Conservation (phyloP, 2,329 filamentous ascomycete genomes). For the Verticillium tricorpus region DNA sequence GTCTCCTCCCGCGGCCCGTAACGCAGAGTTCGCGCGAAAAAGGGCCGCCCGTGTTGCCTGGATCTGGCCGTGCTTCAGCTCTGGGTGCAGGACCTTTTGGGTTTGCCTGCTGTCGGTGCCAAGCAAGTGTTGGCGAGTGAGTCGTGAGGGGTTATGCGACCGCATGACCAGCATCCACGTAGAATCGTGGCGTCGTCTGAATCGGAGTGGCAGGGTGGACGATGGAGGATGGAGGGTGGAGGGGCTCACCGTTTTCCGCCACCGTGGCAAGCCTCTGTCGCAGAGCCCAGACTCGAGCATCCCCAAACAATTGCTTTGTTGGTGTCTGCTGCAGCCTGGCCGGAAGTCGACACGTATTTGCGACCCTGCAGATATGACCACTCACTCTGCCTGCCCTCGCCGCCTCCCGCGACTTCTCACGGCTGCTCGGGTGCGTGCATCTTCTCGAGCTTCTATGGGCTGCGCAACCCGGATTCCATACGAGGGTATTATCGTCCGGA, state of each 20-base stretch:
- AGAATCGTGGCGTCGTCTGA: background rate
- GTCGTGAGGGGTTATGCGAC: background rate
- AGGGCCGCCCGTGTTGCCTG: constrained; percentile 6
- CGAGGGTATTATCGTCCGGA: constrained; percentile 30
- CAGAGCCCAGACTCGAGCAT: background rate
- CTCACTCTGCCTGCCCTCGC: background rate
- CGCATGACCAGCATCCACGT: background rate
- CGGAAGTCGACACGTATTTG: constrained; percentile 9
- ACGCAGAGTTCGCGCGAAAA: constrained; percentile 10
- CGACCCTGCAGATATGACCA: background rate
- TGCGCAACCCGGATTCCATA: constrained; percentile 19
- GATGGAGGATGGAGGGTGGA: background rate
- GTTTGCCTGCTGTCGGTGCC: background rate
- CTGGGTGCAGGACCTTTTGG: background rate
- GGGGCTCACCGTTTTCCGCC: background rate
- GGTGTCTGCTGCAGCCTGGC: constrained; percentile 6
- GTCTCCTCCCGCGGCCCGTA: constrained; percentile 1
- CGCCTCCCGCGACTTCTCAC: background rate
- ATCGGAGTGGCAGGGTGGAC: background rate
- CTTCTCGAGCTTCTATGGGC: constrained; percentile 6
- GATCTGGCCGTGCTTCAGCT: background rate
- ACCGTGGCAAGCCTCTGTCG: background rate
- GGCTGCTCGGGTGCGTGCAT: constrained; percentile 10
- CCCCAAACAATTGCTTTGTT: background rate
- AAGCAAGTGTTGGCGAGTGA: background rate